Base-by-base conservation (phyloP, 805 yeast genomes). In the Metschnikowia continentalis region DNA sequence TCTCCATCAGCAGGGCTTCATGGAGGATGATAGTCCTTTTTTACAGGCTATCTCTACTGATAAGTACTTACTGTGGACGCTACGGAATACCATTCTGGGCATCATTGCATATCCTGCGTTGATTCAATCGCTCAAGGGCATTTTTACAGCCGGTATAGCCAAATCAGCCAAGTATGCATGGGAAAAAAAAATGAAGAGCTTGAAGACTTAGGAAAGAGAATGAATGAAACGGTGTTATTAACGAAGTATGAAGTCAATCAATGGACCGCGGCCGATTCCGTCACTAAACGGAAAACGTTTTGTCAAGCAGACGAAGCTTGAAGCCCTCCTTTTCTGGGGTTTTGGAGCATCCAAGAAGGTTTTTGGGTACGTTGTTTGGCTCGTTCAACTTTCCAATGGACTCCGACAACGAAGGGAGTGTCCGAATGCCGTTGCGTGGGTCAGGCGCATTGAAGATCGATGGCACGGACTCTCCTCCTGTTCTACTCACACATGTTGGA, bases 101-200 rank as follows among this genome's bases (percentile, higher is more conserved):
- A 86, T 86, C 0, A 90, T 91, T 6, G 63, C 74, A 73, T 40
- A 69, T 70, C 62, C 94, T n/a, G 88, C 96, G 14, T 63, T 83
- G 14, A 67, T 82, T 7, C 99, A 94, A 67, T 81, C 89, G 32
- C 55, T 82, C 15, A 90, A 92, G 66, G 99, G 99, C 0, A 60
- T 92, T 1, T 71, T 89, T 39, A 90, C 96, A 3, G 97, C 98
- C 1, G 99, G 99, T 0, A 46, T 87, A 1, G 63, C 72, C 17
- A 88, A 86, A 63, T 82, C 91, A 10, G 63, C 82, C 46, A 80
- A 77, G 60, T 91, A 91, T 66, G 91, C 95, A 4, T 71, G 79
- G 66, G 95, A 89, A 44, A 91, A 91, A 68, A 70, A 67, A 35
- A 36, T 63, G 42, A 73, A 73, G 55, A 53, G 60, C 43, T 40